Percentiles rank a stretch among this genome's conserved stretches.
Evolutionary conservation across 2,329 filamentous ascomycete genomes (phyloP).

Genomic region (Chalaropsis ovoidea): DNA sequence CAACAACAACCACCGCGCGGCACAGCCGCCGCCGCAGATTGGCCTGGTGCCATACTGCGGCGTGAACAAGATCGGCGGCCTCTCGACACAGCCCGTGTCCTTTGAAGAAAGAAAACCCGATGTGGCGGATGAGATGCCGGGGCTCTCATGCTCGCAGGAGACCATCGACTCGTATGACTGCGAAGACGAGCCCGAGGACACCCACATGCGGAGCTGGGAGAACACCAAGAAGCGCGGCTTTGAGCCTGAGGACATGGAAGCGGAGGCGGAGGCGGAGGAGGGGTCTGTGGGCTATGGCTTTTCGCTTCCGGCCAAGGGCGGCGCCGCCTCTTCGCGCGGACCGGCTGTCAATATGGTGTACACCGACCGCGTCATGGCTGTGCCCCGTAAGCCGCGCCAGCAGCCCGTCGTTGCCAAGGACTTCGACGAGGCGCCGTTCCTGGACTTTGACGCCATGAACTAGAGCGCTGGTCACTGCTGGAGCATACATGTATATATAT

Average conservation of each 20-base stretch:
- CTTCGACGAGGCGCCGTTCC: constrained; percentile 60
- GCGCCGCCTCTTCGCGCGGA: constrained; percentile 30
- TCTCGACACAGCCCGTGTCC: constrained; percentile 47
- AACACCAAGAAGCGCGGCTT: constrained; percentile 38
- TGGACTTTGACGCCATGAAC: constrained; percentile 31
- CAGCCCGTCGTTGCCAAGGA: constrained; percentile 36
- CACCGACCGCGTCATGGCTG: constrained; percentile 40
- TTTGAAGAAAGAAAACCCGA: constrained; percentile 29
- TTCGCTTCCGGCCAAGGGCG: neutral
- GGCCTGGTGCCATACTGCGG: constrained; percentile 76
- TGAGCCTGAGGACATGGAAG: constrained; percentile 34
- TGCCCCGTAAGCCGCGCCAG: constrained; percentile 33
- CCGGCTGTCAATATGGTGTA: constrained; percentile 34
- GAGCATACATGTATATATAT: no score
- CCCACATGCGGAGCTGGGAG: neutral
- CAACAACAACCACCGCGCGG: constrained; percentile 26
- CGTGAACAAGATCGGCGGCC: constrained; percentile 62
- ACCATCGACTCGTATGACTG: constrained; percentile 35
- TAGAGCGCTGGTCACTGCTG: neutral
- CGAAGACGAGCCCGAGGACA: constrained; percentile 23
- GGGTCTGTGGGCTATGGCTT: neutral
- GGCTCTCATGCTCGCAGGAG: constrained; percentile 47
- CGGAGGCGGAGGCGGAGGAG: no score
- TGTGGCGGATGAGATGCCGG: constrained; percentile 33
- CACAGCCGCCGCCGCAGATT: constrained; percentile 33